These are phyloP conservation scores for Coemansia asiatica DNA, from an alignment of 192 early-diverging fungal species.

Conservation along the genomic window DNA sequence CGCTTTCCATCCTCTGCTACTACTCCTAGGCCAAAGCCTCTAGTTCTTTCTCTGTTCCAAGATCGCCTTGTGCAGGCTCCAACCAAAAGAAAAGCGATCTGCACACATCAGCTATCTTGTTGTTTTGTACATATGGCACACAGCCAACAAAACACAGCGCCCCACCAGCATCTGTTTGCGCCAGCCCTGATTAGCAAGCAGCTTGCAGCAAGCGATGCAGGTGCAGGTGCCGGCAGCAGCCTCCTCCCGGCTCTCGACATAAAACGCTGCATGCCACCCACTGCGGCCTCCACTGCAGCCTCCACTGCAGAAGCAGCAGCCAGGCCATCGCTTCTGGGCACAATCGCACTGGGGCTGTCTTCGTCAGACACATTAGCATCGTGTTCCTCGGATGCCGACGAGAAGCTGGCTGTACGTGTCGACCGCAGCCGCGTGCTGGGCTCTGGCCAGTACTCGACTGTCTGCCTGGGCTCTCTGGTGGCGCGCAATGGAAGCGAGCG, in stretches of 20 bases:
- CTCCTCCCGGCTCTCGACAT: slow-evolving; percentile 42
- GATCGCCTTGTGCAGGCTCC: neutral
- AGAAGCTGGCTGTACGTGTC: slow-evolving; percentile 15
- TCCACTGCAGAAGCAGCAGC: too few relatives aligned
- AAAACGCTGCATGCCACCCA: slow-evolving; percentile 41
- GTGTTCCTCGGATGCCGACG: slow-evolving; percentile 4
- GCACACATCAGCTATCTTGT: neutral
- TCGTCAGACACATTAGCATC: slow-evolving; percentile 28
- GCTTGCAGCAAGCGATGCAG: slow-evolving; percentile 15
- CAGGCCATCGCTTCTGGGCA: slow-evolving; percentile 1
- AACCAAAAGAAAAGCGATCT: neutral
- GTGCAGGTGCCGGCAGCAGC: slow-evolving; percentile 5
- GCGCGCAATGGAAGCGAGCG: neutral
- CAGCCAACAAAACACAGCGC: slow-evolving; percentile 3
- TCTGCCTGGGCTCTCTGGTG: slow-evolving; percentile 34
- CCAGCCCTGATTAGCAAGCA: slow-evolving; percentile 27
- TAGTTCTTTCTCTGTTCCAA: too few relatives aligned
- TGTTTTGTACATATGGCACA: slow-evolving; percentile 5
- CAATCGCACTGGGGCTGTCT: slow-evolving; percentile 9
- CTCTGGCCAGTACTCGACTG: slow-evolving; percentile 50
- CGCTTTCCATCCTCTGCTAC: too few relatives aligned
- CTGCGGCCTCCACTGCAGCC: slow-evolving; percentile 5
- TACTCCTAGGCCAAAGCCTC: too few relatives aligned
- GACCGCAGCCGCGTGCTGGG: slow-evolving; percentile 43
- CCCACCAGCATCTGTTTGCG: slow-evolving; percentile 9